Conservation (phyloP, 2,329 filamentous ascomycete genomes). For the Cephalotrichum gorgonifer region DNA sequence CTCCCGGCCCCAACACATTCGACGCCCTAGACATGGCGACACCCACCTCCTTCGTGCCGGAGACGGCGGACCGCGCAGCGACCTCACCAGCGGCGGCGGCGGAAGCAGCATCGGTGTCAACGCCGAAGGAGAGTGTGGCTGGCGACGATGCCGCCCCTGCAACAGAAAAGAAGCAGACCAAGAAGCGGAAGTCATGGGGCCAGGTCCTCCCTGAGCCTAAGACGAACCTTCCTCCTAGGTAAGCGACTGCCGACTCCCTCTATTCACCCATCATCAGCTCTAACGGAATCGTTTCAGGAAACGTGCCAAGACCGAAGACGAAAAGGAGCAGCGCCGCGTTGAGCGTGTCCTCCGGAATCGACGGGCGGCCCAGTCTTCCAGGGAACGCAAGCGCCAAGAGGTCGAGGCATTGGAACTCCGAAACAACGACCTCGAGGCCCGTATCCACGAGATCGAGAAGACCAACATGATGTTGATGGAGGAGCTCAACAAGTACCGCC, state of each 20-base stretch:
- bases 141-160: slow-evolving; percentile 10
- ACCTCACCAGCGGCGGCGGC: slow-evolving; percentile 5
- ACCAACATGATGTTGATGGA: slow-evolving; percentile 36
- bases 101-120: slow-evolving; percentile 6
- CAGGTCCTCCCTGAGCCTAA: slow-evolving; percentile 94
- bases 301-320: slow-evolving; percentile 96
- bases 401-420: slow-evolving; percentile 76
- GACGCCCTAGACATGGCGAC: slow-evolving; percentile 40
- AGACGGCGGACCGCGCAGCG: slow-evolving; percentile 15
- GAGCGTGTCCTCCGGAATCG: slow-evolving; percentile 96
- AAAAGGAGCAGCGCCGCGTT: slow-evolving; percentile 96
- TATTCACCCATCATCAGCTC: slow-evolving; percentile 1
- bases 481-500: slow-evolving; percentile 38
- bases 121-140: slow-evolving; percentile 8
- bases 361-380: slow-evolving; percentile 88
- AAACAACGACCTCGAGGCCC: slow-evolving; percentile 59
- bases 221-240: slow-evolving; percentile 88
- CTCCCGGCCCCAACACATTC: slow-evolving; percentile 22
- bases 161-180: slow-evolving; percentile 60
- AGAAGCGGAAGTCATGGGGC: slow-evolving; percentile 98
- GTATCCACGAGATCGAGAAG: slow-evolving; percentile 49
- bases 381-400: slow-evolving; percentile 81
- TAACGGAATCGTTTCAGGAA: slow-evolving; percentile 40
- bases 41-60: slow-evolving; percentile 28
- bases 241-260: slow-evolving; percentile 19